Evolutionary conservation across 1,284 basidiomycete species (phyloP), one percentile per base, ranked within the genome.

Genomic region (Hymenochaete sp.): DNA sequence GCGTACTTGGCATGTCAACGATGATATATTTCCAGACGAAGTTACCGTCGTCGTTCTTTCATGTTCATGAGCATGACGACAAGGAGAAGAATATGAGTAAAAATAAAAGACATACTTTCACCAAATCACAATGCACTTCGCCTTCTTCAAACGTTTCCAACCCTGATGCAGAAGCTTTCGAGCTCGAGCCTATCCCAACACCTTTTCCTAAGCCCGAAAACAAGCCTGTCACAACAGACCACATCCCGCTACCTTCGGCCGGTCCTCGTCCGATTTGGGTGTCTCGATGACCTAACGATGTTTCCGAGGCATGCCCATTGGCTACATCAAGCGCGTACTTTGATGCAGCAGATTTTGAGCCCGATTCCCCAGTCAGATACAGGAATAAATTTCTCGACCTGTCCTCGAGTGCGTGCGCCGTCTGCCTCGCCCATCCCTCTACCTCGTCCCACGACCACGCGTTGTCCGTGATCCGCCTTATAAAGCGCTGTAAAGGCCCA

Each of bases 1-100:
- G 68, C 82, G 50, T 62, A 88, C 84, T 79, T 25, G 86, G 85
- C 52, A 89, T 71, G 59, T 89, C 84, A 38, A 89, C 71, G 36
- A 88, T 67, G 38, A 89, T 67, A 58, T 87, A 87, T 45, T 81
- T 72, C 61, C 83, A 83, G 45, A 80, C 72, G 58, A 85, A 89
- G 57, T 82, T 79, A 4, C 84, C 86, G 45, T 79, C 71, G 38
- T 75, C 73, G 53, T 87, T 82, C 83, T 88, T 56, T 45, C 13
- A 35, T 19, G 13, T 14, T 14, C 9, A 14, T 31, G 9, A 31
- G 14, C 9, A 10, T 31, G 28, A 31, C 14, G 28, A 31, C n/a
- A 48, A 41, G 54, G 31, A 49, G 39, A 51, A 37, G 28, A 52
- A 48, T 42, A 57, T 50, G 19, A 48, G 42, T 38, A 27, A 26